Conservation (phyloP, 441 rosid species). For the Biscutella laevigata region DNA sequence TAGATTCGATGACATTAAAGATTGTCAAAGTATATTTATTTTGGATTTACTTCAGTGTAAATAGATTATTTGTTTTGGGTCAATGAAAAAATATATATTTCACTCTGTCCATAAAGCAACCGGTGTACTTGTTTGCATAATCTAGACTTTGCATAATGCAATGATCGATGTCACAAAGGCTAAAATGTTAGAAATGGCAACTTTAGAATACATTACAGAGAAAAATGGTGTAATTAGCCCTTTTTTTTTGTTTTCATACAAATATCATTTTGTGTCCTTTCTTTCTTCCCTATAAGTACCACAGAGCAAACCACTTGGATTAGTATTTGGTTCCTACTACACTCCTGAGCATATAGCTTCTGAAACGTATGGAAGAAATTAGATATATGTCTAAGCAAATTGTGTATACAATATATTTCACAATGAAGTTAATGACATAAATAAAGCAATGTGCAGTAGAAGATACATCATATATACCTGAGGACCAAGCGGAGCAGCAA, state of each 20-base stretch:
- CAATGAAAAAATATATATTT: no score
- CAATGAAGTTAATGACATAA: background rate
- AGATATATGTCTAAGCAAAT: background rate
- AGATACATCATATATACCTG: slow-evolving; percentile 44
- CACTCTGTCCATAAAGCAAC: no score
- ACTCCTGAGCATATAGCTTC: slow-evolving; percentile 90
- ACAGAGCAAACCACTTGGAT: slow-evolving; percentile 4
- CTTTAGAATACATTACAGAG: slow-evolving; percentile 12
- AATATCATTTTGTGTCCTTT: background rate
- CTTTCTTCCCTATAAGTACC: background rate
- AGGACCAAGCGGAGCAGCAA: slow-evolving; percentile 92
- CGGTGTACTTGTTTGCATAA: no score
- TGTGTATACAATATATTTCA: background rate
- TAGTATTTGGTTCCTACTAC: slow-evolving; percentile 20
- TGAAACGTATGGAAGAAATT: slow-evolving; percentile 27
- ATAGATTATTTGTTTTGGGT: slow-evolving; percentile 12
- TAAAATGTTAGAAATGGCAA: background rate
- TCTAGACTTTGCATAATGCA: background rate
- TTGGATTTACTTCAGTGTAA: slow-evolving; percentile 12
- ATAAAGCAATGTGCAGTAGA: background rate
- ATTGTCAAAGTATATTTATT: background rate
- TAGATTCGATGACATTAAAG: background rate
- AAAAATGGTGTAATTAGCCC: background rate
- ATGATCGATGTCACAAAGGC: background rate
- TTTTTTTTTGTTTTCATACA: background rate